Evolutionary conservation across 2,329 filamentous ascomycete species (phyloP).

Genomic region (Thermothelomyces thermophilus): DNA sequence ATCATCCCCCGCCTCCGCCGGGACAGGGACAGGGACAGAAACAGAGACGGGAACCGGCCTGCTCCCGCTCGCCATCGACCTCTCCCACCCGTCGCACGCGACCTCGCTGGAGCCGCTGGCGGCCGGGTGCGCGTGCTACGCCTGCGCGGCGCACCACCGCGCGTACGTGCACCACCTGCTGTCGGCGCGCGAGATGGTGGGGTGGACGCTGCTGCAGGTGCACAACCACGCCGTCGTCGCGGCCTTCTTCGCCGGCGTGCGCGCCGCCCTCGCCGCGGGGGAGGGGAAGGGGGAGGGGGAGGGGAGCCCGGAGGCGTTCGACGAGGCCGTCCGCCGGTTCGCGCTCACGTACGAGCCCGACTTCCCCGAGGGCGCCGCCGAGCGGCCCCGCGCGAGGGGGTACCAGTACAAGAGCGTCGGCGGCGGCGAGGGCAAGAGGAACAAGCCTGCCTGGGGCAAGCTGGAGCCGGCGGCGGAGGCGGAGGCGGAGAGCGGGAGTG

Average conservation of each 20-base stretch:
- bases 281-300: conserved; percentile 31
- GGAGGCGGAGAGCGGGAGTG: conserved; percentile 6
- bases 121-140: conserved; percentile 66
- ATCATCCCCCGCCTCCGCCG: no score
- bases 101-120: conserved; percentile 56
- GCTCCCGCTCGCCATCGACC: conserved; percentile 63
- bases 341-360: conserved; percentile 56
- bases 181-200: conserved; percentile 89
- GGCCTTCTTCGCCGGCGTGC: conserved; percentile 65
- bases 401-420: conserved; percentile 73
- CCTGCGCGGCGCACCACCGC: conserved; percentile 75
- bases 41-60: conserved; percentile 9
- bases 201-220: conserved; percentile 85
- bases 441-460: conserved; percentile 54
- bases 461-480: conserved; percentile 43
- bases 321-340: conserved; percentile 41
- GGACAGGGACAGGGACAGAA: background rate
- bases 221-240: conserved; percentile 77
- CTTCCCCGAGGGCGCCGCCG: conserved; percentile 67
- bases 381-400: conserved; percentile 71
- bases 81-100: conserved; percentile 62
- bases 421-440: conserved; percentile 60
- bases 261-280: conserved; percentile 53
- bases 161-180: conserved; percentile 87
- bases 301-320: conserved; percentile 45